phyloP scores from a whole-genome alignment of 2,329 filamentous ascomycete genomes.

The Trichoderma sp. region DNA sequence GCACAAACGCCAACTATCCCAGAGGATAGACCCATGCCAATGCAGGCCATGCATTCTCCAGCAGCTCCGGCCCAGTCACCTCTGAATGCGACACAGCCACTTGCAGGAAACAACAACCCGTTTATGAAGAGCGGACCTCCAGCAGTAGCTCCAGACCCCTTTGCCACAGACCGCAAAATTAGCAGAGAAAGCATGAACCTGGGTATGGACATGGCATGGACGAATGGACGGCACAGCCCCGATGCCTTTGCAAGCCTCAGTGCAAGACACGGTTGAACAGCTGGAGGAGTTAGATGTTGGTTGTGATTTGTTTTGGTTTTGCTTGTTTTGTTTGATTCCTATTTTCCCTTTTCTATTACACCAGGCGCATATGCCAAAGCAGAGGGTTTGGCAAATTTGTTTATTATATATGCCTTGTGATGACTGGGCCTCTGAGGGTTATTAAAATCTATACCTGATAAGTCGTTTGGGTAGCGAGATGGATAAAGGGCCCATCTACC shows the following conservation, averaged over 20 bases:
- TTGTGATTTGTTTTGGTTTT: not conserved
- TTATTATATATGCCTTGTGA: constrained; percentile 16
- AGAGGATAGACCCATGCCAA: constrained; percentile 32
- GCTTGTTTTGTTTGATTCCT: not conserved
- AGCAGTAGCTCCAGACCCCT: constrained; percentile 45
- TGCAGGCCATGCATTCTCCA: constrained; percentile 32
- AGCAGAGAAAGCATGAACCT: constrained; percentile 73
- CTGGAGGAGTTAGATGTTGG: not conserved
- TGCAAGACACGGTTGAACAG: constrained; percentile 52
- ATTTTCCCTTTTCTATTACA: constrained; percentile 1
- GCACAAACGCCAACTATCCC: constrained; percentile 32
- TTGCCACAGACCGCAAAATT: constrained; percentile 33
- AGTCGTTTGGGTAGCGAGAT: constrained; percentile 20
- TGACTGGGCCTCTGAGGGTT: constrained; percentile 4
- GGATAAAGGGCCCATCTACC: constrained; percentile 7
- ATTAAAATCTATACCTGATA: constrained; percentile 11
- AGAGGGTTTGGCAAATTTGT: constrained; percentile 16
- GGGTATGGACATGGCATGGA: constrained; percentile 64
- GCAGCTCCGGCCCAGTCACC: constrained; percentile 29
- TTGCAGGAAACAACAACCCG: constrained; percentile 57
- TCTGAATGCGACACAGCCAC: constrained; percentile 36
- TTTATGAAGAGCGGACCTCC: constrained; percentile 46
- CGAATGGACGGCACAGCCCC: constrained; percentile 72
- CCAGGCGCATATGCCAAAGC: constrained; percentile 18
- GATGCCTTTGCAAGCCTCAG: constrained; percentile 79